These are phyloP conservation scores for Hypholoma fasciculare DNA, from an alignment of 768 basidiomycete genomes.

Conservation along the genomic window DNA sequence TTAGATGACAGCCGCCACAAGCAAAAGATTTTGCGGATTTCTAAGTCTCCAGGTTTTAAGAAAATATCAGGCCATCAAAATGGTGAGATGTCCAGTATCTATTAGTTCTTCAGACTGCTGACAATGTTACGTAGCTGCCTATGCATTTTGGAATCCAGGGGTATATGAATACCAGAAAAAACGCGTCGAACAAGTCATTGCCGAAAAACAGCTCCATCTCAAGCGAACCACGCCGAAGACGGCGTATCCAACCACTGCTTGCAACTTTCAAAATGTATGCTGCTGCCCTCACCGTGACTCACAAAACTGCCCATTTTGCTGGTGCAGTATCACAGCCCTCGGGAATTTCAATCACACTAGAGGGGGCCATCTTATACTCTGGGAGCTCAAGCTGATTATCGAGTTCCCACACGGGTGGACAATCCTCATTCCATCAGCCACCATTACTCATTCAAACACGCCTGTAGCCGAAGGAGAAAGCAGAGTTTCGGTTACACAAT, in stretches of 20 bases:
- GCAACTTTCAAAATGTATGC: slow-evolving; percentile 6
- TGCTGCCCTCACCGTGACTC: slow-evolving; percentile 24
- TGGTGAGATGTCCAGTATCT: neutral
- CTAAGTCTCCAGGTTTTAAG: neutral
- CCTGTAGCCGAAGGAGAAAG: slow-evolving; percentile 16
- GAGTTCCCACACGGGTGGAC: slow-evolving; percentile 19
- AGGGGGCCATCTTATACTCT: slow-evolving; percentile 33
- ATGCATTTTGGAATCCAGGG: slow-evolving; percentile 6
- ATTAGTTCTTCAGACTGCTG: neutral
- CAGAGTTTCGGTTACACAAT: slow-evolving; percentile 25
- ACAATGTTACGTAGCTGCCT: too few species aligned
- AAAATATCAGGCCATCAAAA: neutral
- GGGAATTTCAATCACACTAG: slow-evolving; percentile 24
- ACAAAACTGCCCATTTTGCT: slow-evolving; percentile 24
- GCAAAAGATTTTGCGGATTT: neutral
- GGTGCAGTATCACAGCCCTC: slow-evolving; percentile 10
- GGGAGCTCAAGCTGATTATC: slow-evolving; percentile 22
- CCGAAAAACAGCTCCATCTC: neutral
- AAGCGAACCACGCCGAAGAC: neutral
- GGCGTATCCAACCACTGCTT: neutral
- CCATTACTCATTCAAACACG: slow-evolving; percentile 25
- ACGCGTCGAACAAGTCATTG: neutral
- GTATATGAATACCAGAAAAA: slow-evolving; percentile 1
- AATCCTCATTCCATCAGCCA: slow-evolving; percentile 28
- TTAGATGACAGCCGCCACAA: neutral